These are phyloP conservation scores for Apium graveolens DNA, from an alignment of 129 eudicot species.

Conservation along the genomic window DNA sequence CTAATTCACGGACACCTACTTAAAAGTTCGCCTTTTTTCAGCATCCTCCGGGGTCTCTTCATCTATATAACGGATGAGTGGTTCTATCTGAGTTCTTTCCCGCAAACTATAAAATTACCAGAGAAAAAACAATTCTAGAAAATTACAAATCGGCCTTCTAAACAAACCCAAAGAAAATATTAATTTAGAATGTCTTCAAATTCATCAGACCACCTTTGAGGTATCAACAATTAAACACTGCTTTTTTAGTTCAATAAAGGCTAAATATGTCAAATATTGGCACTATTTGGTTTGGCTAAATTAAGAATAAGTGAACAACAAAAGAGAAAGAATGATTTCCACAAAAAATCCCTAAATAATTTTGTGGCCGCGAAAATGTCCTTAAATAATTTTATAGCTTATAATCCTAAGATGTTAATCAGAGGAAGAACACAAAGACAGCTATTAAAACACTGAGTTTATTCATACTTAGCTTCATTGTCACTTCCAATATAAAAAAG, in stretches of 20 bases:
- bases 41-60: conserved; percentile 92
- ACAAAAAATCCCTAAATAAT: neutral
- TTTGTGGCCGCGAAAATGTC: neutral
- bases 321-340: neutral
- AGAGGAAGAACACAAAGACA: neutral
- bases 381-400: neutral
- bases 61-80: conserved; percentile 68
- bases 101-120: conserved; percentile 57
- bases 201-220: neutral
- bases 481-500: neutral
- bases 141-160: neutral
- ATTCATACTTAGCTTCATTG: neutral
- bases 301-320: neutral
- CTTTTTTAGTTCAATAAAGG: neutral
- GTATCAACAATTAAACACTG: neutral
- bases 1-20: conserved; percentile 41
- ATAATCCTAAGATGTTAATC: neutral
- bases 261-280: neutral
- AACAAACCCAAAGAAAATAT: neutral
- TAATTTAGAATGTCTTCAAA: neutral
- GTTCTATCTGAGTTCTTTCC: conserved; percentile 64
- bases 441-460: neutral
- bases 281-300: neutral
- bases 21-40: conserved; percentile 59
- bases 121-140: neutral